Evolutionary conservation across 2,329 filamentous ascomycete genomes (phyloP).

Genomic region (Xylariaceae sp.): DNA sequence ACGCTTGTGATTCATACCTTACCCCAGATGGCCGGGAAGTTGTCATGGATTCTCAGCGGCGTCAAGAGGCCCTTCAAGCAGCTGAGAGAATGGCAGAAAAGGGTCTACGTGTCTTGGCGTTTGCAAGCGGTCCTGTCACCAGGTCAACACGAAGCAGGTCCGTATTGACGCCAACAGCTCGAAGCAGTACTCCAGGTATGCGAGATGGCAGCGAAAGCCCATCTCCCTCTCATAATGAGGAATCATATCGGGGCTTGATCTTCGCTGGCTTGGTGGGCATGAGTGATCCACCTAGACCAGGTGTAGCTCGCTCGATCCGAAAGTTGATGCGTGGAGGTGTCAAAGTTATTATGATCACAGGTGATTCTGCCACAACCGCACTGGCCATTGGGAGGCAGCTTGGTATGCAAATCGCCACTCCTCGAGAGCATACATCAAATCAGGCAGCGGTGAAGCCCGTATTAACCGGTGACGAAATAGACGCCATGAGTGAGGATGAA

Average conservation of each 20-base stretch:
- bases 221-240: constrained; percentile 61
- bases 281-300: constrained; percentile 92
- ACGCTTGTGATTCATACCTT: constrained; percentile 88
- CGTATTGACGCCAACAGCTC: constrained; percentile 43
- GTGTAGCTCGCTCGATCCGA: constrained; percentile 86
- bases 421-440: constrained; percentile 57
- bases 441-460: constrained; percentile 72
- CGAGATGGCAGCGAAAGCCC: constrained; percentile 47
- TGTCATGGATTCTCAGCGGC: constrained; percentile 77
- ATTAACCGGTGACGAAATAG: constrained; percentile 88
- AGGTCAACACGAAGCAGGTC: constrained; percentile 52
- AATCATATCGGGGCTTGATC: constrained; percentile 79
- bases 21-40: constrained; percentile 86
- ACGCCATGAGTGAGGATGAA: constrained; percentile 85
- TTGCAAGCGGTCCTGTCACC: constrained; percentile 80
- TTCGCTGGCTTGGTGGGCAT: constrained; percentile 96
- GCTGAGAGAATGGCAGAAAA: constrained; percentile 87
- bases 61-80: constrained; percentile 76
- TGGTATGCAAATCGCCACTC: constrained; percentile 80
- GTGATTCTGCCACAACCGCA: constrained; percentile 93
- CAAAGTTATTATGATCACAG: constrained; percentile 98
- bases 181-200: constrained; percentile 59
- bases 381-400: constrained; percentile 92
- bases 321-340: constrained; percentile 92
- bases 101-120: constrained; percentile 88